Percentiles rank a stretch among this genome's conserved stretches.
Evolutionary conservation across 2,329 filamentous ascomycete genomes (phyloP).

Genomic region (Cordyceps fumosorosea): DNA sequence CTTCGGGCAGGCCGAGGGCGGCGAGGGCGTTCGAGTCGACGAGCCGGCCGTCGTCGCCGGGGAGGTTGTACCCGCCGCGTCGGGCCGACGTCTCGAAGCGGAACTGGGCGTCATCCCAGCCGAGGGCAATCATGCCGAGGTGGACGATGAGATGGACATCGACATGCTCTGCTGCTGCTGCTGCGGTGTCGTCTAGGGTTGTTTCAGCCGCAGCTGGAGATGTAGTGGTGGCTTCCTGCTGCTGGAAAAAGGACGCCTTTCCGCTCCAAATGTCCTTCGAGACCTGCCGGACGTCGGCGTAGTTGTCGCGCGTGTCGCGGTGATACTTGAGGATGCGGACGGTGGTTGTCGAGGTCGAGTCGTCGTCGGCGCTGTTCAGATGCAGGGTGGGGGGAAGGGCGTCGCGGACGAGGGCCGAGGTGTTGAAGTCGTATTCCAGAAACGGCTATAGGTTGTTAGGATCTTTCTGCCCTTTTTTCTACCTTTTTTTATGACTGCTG

Average conservation of each 20-base stretch:
- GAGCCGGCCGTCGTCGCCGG: neutral
- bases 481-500: too few relatives aligned
- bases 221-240: too few relatives aligned
- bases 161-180: too few relatives aligned
- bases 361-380: too few relatives aligned
- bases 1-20: neutral
- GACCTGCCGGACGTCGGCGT: neutral
- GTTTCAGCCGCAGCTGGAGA: too few relatives aligned
- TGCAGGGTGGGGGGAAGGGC: too few relatives aligned
- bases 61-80: neutral
- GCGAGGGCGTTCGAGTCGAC: neutral
- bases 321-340: neutral
- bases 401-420: too few relatives aligned
- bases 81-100: neutral
- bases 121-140: neutral
- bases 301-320: neutral
- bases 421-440: too few relatives aligned
- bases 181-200: too few relatives aligned
- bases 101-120: neutral
- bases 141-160: neutral
- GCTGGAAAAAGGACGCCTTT: neutral
- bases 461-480: too few relatives aligned
- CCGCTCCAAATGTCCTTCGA: neutral
- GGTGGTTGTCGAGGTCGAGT: too few relatives aligned
- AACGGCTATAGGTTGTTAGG: too few relatives aligned